Evolutionary conservation across 148 eudicot species (phyloP), one percentile per base, ranked within the genome.

Genomic region (Polygonum aviculare): DNA sequence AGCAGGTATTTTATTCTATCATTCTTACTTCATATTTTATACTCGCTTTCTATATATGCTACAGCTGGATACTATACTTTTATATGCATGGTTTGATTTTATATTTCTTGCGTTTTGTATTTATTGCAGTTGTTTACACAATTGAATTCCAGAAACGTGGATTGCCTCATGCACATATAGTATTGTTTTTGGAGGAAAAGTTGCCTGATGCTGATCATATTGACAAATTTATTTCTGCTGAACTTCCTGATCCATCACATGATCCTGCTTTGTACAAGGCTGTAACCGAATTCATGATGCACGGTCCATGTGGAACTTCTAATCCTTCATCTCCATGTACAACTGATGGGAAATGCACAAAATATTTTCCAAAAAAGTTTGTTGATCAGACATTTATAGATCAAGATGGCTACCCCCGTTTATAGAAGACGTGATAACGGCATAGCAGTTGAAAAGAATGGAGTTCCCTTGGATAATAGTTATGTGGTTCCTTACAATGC

Each of bases 121-220:
- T 41, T 74, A 59, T 19, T 47, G 35, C 50, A 80, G 83, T 65
- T 2, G 44, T 78, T 4, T 81, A 84, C 48, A 76, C 81, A 3
- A 49, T 81, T 14, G 80, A 84, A 22, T 84, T 80, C 50, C 79
- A 59, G 21, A 59, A 59, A 59, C 33, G 65, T 2, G 12, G 65
- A 0, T 21, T 59, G 9, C 65, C 65, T 22, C 65, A 59, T 63
- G 70, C 70, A 10, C 41, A 63, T 26, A n/a, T 79, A 0, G 77
- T 81, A 5, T 15, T 84, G 0, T 14, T 70, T 12, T 16, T 77
- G 0, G 36, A 51, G 0, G 35, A 81, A 9, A 84, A 77, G 77
- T 57, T 54, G 3, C 21, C 75, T 2, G 5, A 72, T 11, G 18
- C 60, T 0, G 65, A 76, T 1, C 79, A 81, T 22, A 78, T 78